phyloP scores from a whole-genome alignment of 2,329 filamentous ascomycete genomes.

The Paraphoma sp. region DNA sequence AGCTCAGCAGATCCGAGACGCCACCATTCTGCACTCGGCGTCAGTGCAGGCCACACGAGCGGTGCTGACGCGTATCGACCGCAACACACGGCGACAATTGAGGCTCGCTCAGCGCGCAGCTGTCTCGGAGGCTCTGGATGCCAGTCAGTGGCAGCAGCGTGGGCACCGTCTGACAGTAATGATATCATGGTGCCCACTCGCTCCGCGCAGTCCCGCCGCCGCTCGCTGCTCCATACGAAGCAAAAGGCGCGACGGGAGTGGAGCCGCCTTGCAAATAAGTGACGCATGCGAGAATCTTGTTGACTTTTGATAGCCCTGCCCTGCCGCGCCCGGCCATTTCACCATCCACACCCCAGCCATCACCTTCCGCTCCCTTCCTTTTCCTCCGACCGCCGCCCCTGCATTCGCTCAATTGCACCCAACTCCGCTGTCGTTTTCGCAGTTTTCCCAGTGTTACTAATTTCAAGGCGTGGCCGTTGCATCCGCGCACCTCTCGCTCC shows the following conservation, averaged over 20 bases:
- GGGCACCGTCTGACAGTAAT: background rate
- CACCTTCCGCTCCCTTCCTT: background rate
- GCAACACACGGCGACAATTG: background rate
- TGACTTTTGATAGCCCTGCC: constrained; percentile 1
- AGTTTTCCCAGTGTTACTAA: background rate
- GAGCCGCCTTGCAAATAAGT: background rate
- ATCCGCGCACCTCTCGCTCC: background rate
- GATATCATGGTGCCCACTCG: background rate
- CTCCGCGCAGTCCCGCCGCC: background rate
- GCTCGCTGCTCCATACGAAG: background rate
- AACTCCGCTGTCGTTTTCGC: background rate
- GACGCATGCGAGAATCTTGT: constrained; percentile 3
- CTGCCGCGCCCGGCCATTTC: background rate
- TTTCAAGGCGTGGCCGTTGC: background rate
- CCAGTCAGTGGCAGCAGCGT: background rate
- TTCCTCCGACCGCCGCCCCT: background rate
- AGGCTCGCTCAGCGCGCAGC: no score
- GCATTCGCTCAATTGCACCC: background rate
- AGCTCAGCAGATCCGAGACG: constrained; percentile 1
- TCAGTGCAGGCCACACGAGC: background rate
- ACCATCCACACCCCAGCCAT: background rate
- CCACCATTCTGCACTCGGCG: background rate
- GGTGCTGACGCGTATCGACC: constrained; percentile 1
- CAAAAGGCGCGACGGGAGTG: background rate
- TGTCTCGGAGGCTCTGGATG: background rate